Conservation (phyloP, 176 grass and related monocot species). For the Hsuehochloa calcarea region DNA sequence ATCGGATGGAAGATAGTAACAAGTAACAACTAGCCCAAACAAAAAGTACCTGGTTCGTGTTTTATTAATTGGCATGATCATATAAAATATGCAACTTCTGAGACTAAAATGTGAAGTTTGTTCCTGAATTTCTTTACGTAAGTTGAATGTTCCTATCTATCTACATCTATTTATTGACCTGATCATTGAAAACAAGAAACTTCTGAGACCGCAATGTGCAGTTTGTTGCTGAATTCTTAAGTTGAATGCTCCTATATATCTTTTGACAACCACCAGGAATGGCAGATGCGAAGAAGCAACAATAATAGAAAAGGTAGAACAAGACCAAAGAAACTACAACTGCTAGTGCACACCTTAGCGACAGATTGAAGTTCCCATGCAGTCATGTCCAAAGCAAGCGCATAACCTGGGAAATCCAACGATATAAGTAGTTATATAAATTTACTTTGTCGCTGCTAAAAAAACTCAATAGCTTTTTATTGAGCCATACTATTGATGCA, state of each 20-base stretch:
- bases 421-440: neutral
- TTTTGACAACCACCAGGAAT: constrained; percentile 6
- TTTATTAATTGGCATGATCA: neutral
- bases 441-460: neutral
- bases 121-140: neutral
- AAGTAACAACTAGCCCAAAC: neutral
- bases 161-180: neutral
- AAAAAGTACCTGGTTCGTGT: neutral
- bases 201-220: neutral
- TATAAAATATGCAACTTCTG: neutral
- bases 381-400: constrained; percentile 98
- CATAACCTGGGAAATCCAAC: constrained; percentile 64
- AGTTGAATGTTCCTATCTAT: neutral
- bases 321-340: neutral
- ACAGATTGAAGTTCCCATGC: constrained; percentile 84
- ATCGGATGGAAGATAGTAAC: neutral
- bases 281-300: neutral
- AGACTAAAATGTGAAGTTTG: constrained; percentile 10
- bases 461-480: too few species aligned
- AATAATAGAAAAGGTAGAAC: neutral
- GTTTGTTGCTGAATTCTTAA: neutral
- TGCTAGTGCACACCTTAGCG: constrained; percentile 56
- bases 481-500: too few species aligned
- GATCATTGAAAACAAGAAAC: neutral
- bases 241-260: neutral